A percentile compares a stretch with the other conserved stretches of the same genome.
These are phyloP conservation scores for Ashbya aceris DNA, from an alignment of 1,139 yeast species.

Conservation along the genomic window DNA sequence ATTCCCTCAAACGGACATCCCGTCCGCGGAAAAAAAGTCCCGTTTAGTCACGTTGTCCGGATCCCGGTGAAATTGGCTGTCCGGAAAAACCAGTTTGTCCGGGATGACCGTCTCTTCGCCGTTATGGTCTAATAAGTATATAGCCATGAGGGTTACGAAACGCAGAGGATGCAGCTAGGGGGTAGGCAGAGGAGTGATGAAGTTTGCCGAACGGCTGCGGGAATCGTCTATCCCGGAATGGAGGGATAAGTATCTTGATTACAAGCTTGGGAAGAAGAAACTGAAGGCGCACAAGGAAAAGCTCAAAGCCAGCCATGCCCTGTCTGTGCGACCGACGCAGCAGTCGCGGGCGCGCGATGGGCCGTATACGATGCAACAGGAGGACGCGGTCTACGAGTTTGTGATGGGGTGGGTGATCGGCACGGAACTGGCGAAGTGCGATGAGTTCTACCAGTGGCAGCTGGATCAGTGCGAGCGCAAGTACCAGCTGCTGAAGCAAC, in stretches of 20 bases:
- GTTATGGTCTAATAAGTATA: too few relatives aligned
- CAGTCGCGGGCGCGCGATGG: constrained; percentile 3
- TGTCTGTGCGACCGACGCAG: constrained; percentile 4
- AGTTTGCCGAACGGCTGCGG: constrained; percentile 50
- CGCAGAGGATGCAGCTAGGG: not conserved
- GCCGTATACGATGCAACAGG: constrained; percentile 14
- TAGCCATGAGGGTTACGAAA: too few relatives aligned
- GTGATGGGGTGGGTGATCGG: constrained; percentile 27
- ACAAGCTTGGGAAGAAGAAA: constrained; percentile 55
- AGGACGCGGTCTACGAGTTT: constrained; percentile 22
- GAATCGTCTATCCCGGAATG: constrained; percentile 75
- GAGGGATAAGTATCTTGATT: constrained; percentile 72
- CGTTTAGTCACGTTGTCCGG: too few relatives aligned
- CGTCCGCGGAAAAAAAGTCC: too few relatives aligned
- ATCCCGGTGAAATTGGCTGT: too few relatives aligned
- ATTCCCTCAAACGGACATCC: not conserved
- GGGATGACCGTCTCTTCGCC: too few relatives aligned
- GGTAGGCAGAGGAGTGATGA: constrained; percentile 33
- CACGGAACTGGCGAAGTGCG: constrained; percentile 25
- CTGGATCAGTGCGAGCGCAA: constrained; percentile 21
- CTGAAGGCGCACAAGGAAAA: constrained; percentile 32
- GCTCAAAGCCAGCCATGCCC: constrained; percentile 8
- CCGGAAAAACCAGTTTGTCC: too few relatives aligned
- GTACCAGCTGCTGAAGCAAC: constrained; percentile 16
- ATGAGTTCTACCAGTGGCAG: constrained; percentile 28